Evolutionary conservation across 345 rosid genomes (phyloP).

Genomic region (Linum tenue): DNA sequence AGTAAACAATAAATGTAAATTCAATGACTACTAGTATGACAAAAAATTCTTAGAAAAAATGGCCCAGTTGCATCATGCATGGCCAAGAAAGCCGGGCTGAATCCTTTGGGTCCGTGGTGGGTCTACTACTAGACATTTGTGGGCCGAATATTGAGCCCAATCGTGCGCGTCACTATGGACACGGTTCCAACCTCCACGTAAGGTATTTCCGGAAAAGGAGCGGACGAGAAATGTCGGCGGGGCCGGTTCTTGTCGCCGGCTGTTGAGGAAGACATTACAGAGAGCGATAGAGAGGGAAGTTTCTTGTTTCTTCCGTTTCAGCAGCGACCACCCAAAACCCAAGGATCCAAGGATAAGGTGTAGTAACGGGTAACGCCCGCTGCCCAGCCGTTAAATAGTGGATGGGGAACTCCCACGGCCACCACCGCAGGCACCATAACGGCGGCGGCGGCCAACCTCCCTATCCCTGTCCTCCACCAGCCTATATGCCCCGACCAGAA

Average conservation of each 20-base stretch:
- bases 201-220: background rate
- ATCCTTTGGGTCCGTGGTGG: no score
- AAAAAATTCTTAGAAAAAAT: no score
- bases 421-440: conserved; percentile 28
- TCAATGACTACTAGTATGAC: no score
- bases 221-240: background rate
- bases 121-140: no score
- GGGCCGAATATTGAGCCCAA: background rate
- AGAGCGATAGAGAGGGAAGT: background rate
- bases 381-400: background rate
- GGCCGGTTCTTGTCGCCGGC: background rate
- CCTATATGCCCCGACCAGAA: conserved; percentile 9
- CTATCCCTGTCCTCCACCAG: conserved; percentile 10
- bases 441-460: conserved; percentile 3
- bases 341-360: background rate
- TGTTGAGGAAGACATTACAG: background rate
- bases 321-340: background rate
- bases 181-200: background rate
- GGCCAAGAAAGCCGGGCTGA: background rate
- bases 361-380: background rate
- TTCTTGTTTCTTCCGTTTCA: background rate
- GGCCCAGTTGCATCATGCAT: no score
- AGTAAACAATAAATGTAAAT: no score
- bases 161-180: background rate
- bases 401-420: conserved; percentile 45